Conservation (phyloP, 441 rosid species). For the Pelargonium australe region DNA sequence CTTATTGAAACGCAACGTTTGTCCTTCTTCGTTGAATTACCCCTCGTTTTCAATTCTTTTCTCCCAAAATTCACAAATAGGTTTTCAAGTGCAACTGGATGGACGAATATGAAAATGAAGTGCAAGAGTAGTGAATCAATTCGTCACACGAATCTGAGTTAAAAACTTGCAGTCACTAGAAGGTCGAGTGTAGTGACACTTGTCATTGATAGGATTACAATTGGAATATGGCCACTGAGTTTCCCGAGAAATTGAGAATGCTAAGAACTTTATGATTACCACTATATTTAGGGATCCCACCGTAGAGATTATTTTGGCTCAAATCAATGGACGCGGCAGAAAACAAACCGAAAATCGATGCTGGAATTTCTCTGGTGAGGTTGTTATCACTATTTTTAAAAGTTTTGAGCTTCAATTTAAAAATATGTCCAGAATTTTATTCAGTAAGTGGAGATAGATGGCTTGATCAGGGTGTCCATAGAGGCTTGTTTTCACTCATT, state of each 20-base stretch:
- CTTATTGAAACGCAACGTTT: no score
- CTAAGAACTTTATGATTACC: constrained; percentile 74
- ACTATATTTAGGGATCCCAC: constrained; percentile 71
- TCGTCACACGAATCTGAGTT: no score
- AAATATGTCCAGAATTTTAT: constrained; percentile 64
- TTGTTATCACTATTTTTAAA: constrained; percentile 72
- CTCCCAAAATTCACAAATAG: no score
- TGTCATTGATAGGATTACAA: constrained; percentile 73
- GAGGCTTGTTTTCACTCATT: no score
- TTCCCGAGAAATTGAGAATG: constrained; percentile 78
- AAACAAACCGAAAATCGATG: constrained; percentile 75
- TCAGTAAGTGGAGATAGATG: no score
- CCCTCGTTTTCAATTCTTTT: no score
- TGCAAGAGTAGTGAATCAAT: no score
- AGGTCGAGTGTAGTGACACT: constrained; percentile 89
- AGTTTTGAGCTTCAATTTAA: constrained; percentile 66
- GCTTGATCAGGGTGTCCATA: no score
- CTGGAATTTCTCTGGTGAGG: constrained; percentile 58
- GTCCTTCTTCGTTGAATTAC: no score
- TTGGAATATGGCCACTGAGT: constrained; percentile 68
- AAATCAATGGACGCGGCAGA: constrained; percentile 76
- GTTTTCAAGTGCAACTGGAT: no score
- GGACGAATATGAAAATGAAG: no score
- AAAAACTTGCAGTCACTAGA: no score
- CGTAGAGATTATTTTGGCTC: constrained; percentile 75